Conservation (phyloP, 2,329 filamentous ascomycete species). For the Fusarium sp. region DNA sequence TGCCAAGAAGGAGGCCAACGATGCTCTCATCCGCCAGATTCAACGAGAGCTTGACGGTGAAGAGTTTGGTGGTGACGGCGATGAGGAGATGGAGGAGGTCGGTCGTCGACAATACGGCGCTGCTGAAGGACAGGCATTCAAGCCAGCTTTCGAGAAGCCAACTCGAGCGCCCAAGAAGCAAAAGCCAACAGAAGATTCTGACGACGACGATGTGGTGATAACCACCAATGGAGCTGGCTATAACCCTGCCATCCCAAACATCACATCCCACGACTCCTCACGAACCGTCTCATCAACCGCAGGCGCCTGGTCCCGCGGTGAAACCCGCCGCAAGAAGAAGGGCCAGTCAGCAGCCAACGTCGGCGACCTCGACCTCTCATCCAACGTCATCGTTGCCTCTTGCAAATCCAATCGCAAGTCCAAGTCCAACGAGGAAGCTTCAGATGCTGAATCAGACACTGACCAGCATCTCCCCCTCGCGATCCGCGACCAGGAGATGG, state of each 20-base stretch:
- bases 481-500: slow-evolving; percentile 73
- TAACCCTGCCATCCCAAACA: slow-evolving; percentile 36
- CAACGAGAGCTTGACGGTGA: slow-evolving; percentile 78
- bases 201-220: slow-evolving; percentile 46
- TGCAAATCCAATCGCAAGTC: slow-evolving; percentile 47
- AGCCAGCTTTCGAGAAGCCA: slow-evolving; percentile 47
- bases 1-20: slow-evolving; percentile 81
- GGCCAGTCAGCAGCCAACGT: slow-evolving; percentile 45
- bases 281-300: slow-evolving; percentile 44
- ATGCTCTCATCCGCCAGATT: slow-evolving; percentile 78
- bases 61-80: slow-evolving; percentile 61
- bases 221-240: slow-evolving; percentile 36
- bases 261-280: slow-evolving; percentile 25
- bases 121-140: slow-evolving; percentile 49
- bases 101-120: slow-evolving; percentile 79
- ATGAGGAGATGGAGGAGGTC: slow-evolving; percentile 67
- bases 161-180: slow-evolving; percentile 46
- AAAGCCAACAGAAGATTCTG: slow-evolving; percentile 41
- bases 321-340: slow-evolving; percentile 55
- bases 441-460: slow-evolving; percentile 57
- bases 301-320: slow-evolving; percentile 58
- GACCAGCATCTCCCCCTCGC: slow-evolving; percentile 67
- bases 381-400: slow-evolving; percentile 48
- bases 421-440: slow-evolving; percentile 47
- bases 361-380: slow-evolving; percentile 56